Evolutionary conservation across 345 rosid species (phyloP).

Genomic region (Citrus maxima): DNA sequence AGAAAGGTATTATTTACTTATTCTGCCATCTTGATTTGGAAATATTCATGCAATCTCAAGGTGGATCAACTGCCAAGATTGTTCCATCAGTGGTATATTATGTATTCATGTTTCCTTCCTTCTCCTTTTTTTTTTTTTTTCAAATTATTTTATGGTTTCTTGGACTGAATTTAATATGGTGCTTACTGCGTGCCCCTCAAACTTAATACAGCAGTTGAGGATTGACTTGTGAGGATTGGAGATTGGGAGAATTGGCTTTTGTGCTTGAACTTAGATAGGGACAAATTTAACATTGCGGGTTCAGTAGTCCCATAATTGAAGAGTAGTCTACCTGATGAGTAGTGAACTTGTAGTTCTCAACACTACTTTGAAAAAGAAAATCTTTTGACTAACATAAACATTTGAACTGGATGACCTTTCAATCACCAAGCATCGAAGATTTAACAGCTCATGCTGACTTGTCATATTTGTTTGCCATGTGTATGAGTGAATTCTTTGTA

Average conservation of each 20-base stretch:
- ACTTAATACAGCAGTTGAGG: not conserved
- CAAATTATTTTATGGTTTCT: not conserved
- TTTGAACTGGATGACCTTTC: not conserved
- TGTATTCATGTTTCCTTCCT: not conserved
- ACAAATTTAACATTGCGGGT: constrained; percentile 9
- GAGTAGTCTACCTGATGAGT: constrained; percentile 3
- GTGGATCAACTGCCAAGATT: not conserved
- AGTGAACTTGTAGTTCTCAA: not conserved
- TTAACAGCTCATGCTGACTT: constrained; percentile 3
- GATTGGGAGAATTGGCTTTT: constrained; percentile 3
- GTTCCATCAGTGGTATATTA: not conserved
- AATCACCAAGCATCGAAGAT: not conserved
- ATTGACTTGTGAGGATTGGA: constrained; percentile 8
- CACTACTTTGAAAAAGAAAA: not conserved
- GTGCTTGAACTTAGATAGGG: constrained; percentile 19
- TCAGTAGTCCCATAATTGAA: not conserved
- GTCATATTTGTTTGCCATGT: not conserved
- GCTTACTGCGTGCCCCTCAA: not conserved
- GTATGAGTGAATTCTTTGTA: not conserved
- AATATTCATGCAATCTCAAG: not conserved
- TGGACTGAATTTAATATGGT: not conserved
- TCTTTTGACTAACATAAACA: not conserved
- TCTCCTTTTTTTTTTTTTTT: too few relatives aligned
- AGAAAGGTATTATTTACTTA: constrained; percentile 2
- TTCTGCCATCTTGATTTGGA: not conserved